phyloP scores from a whole-genome alignment of 2,329 filamentous ascomycete species.

The Verticillium nonalfalfae region DNA sequence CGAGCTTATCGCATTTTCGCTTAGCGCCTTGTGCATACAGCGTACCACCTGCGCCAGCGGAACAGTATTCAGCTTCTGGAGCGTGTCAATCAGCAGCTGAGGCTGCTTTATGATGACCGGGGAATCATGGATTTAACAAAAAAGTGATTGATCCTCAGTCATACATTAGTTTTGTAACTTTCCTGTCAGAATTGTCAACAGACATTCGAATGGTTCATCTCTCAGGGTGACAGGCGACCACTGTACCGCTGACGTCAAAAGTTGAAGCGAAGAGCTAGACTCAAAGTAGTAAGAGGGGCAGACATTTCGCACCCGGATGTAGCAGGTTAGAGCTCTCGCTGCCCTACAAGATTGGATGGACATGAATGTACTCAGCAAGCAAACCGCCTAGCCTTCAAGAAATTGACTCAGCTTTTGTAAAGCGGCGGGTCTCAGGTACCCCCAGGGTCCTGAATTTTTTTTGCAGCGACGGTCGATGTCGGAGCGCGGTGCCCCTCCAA shows the following conservation, averaged over 20 bases:
- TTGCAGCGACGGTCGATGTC: conserved; percentile 1
- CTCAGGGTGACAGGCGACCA: neutral
- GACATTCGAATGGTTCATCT: neutral
- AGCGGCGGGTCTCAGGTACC: neutral
- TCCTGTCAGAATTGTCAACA: no score
- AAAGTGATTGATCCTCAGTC: no score
- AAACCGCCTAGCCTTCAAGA: no score
- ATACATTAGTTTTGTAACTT: no score
- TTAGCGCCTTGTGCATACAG: neutral
- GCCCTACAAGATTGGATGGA: neutral
- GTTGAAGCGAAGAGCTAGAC: conserved; percentile 2
- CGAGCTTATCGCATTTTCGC: conserved; percentile 7
- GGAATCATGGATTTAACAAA: no score
- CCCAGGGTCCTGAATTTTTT: neutral
- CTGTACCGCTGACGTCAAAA: conserved; percentile 1
- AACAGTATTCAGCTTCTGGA: neutral
- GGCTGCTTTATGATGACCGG: no score
- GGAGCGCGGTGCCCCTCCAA: conserved; percentile 2
- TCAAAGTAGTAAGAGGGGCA: conserved; percentile 2
- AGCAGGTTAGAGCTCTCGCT: neutral
- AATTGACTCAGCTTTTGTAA: neutral
- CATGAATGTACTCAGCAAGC: no score
- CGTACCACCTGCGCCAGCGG: neutral
- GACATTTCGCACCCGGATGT: neutral
- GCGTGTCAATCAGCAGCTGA: neutral